These are phyloP conservation scores for Kluyveromyces sp. DNA, from an alignment of 1,139 yeast species.

Conservation along the genomic window DNA sequence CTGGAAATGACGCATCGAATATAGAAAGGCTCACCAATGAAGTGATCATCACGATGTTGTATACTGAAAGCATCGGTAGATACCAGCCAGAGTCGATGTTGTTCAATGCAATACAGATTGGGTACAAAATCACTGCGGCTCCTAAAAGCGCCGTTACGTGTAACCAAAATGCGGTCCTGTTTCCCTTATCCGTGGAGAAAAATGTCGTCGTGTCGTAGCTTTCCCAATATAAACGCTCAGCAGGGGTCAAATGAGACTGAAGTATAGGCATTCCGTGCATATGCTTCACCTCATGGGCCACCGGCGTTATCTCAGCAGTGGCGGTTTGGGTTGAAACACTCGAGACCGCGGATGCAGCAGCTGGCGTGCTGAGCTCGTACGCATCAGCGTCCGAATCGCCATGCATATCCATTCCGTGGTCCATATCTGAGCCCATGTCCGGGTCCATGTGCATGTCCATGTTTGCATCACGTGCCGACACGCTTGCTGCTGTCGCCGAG, in stretches of 20 bases:
- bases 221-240: conserved; percentile 74
- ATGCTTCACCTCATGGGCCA: conserved; percentile 46
- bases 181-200: conserved; percentile 45
- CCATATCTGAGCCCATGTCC: conserved; percentile 9
- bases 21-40: conserved; percentile 55
- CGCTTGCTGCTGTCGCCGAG: neutral
- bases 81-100: conserved; percentile 52
- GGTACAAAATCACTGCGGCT: conserved; percentile 56
- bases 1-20: conserved; percentile 54
- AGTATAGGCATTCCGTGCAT: conserved; percentile 74
- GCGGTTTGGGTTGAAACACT: neutral
- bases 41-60: conserved; percentile 40
- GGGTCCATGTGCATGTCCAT: conserved; percentile 16
- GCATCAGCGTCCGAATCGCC: neutral
- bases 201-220: conserved; percentile 74
- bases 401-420: neutral
- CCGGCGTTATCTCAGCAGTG: conserved; percentile 19
- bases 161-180: conserved; percentile 46
- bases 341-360: neutral
- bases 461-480: conserved; percentile 3
- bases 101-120: conserved; percentile 60
- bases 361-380: neutral
- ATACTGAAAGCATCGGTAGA: conserved; percentile 48
- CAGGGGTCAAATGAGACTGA: conserved; percentile 59
- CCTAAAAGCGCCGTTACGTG: conserved; percentile 47